Percentiles rank a stretch among this genome's conserved stretches.
Evolutionary conservation across 257 asterid genomes (phyloP).

Genomic region (Solanum pinnatisectum): DNA sequence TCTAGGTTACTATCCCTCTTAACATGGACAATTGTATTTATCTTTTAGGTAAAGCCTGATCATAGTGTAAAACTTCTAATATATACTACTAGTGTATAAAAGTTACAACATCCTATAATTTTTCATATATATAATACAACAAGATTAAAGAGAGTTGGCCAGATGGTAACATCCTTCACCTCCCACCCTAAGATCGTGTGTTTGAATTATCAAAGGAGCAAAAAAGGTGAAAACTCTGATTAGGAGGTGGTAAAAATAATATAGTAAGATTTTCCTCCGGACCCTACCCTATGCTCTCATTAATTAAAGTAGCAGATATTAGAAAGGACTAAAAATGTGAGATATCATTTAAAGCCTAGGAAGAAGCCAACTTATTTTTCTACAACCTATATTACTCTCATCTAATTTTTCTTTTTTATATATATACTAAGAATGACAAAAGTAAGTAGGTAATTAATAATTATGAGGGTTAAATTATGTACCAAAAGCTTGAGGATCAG

Average conservation of each 20-base stretch:
- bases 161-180: neutral
- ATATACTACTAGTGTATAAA: neutral
- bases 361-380: neutral
- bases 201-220: neutral
- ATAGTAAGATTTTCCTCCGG: neutral
- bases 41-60: neutral
- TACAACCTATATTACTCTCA: neutral
- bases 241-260: neutral
- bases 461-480: neutral
- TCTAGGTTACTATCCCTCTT: neutral
- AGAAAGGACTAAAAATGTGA: neutral
- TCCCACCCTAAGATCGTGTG: neutral
- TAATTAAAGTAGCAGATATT: neutral
- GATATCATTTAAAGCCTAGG: neutral
- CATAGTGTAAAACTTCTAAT: neutral
- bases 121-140: neutral
- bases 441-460: neutral
- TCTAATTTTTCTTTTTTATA: neutral
- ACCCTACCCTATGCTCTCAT: neutral
- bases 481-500: slow-evolving; percentile 58
- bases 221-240: neutral
- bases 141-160: neutral
- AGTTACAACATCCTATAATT: too few species aligned
- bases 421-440: neutral
- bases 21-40: neutral